Percentiles rank a stretch among this genome's conserved stretches.
Evolutionary conservation across 306 rosid genomes (phyloP).

Genomic region (Rosa chinensis): DNA sequence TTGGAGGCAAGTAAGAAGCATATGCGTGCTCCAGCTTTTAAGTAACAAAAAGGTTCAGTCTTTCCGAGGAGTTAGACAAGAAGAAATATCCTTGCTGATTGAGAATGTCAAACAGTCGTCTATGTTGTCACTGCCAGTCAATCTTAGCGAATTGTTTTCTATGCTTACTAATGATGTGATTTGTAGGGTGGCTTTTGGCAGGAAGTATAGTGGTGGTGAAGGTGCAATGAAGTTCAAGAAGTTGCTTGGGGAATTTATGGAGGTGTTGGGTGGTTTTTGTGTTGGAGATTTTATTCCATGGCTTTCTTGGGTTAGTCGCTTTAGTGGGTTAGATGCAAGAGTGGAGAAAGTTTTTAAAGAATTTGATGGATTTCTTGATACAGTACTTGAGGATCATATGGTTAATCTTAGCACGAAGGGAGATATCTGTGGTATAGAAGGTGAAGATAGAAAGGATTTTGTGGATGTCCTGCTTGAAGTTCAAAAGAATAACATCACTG

Average conservation of each 20-base stretch:
- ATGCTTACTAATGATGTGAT: conserved; percentile 37
- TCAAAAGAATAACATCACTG: conserved; percentile 27
- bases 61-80: conserved; percentile 28
- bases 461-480: conserved; percentile 29
- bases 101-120: conserved; percentile 25
- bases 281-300: conserved; percentile 55
- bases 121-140: conserved; percentile 14
- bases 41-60: conserved; percentile 39
- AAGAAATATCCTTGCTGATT: conserved; percentile 26
- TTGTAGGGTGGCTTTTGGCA: conserved; percentile 55
- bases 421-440: background rate
- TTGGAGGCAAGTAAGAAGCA: conserved; percentile 39
- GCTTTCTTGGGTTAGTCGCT: conserved; percentile 40
- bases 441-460: background rate
- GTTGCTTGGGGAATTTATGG: conserved; percentile 29
- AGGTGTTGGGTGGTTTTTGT: conserved; percentile 33
- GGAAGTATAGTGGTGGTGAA: conserved; percentile 35
- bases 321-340: conserved; percentile 40
- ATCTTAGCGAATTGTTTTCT: conserved; percentile 36
- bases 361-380: conserved; percentile 48
- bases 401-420: background rate
- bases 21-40: conserved; percentile 30
- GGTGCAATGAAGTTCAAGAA: conserved; percentile 24
- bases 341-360: conserved; percentile 38
- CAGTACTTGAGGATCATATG: conserved; percentile 46